phyloP scores from a whole-genome alignment of 768 basidiomycete genomes.

The Gautieria morchelliformis region DNA sequence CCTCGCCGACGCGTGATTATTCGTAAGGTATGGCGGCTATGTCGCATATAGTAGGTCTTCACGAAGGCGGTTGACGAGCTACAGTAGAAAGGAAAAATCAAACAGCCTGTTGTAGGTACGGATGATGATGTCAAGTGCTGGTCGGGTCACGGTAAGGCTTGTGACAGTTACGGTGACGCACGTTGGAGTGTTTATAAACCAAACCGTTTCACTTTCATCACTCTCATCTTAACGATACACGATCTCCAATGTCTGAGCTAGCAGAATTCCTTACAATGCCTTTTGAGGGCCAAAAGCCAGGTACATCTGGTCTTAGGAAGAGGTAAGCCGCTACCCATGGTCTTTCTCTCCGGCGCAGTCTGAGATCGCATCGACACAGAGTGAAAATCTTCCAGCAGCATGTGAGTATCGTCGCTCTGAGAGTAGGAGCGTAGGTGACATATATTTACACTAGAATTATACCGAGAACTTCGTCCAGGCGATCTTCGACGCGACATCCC shows the following conservation, averaged over 20 bases:
- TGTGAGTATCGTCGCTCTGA: conserved; percentile 33
- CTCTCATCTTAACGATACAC: not conserved
- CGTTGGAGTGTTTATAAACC: too few species aligned
- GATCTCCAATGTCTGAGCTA: conserved; percentile 29
- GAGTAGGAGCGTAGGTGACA: not conserved
- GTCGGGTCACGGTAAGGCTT: too few species aligned
- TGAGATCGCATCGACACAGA: conserved; percentile 28
- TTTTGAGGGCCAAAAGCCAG: conserved; percentile 92
- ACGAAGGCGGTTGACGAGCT: too few species aligned
- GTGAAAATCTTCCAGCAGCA: conserved; percentile 98
- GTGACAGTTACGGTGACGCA: too few species aligned
- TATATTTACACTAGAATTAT: conserved; percentile 63
- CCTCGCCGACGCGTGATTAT: too few species aligned
- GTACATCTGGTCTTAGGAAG: conserved; percentile 95
- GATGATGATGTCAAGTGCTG: too few species aligned
- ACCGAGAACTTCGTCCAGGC: conserved; percentile 98
- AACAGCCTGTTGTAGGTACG: too few species aligned
- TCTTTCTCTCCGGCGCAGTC: conserved; percentile 17
- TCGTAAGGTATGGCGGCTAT: too few species aligned
- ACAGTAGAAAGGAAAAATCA: too few species aligned
- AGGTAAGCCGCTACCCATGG: conserved; percentile 38
- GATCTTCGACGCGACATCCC: conserved; percentile 84
- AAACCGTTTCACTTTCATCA: not conserved
- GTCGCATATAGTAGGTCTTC: too few species aligned
- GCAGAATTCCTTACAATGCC: conserved; percentile 73